Base-by-base conservation (phyloP, 345 rosid genomes). In the Turritis glabra region DNA sequence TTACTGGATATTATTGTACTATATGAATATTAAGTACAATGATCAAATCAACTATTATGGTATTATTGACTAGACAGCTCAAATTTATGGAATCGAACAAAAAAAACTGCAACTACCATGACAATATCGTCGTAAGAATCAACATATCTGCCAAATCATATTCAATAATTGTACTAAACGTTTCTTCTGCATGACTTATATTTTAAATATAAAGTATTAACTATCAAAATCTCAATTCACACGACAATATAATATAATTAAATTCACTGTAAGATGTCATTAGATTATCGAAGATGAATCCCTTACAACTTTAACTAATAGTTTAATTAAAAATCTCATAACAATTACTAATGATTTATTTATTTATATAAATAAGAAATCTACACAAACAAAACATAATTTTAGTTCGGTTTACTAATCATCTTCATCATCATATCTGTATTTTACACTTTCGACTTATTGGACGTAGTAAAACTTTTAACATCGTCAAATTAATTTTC, bases 31-130 rank as follows among this genome's bases (percentile, higher is more conserved):
- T 15, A 40, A 40, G 74, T 50, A 43, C 64, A 62, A 69, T 25
- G 25, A 63, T 54, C 71, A 69, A 33, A 62, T 63, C 64, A 53
- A 25, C 43, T 76, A 27, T 47, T 32, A 52, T 58, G 46, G 5
- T 58, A 55, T 25, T 32, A 54, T 55, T 77, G 65, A 54, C 35
- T 53, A 50, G 48, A 69, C 79, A 69, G 32, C 74, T 67, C 55
- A 17, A 46, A 18, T 68, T n/a, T n/a, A 32, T 30, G 37, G 18
- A 76, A 21, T 69, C 70, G 51, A 69, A 11, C 62, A 6, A 63
- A 33, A 17, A 17, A 46, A 40, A 8, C 2, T 52, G 38, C 65
- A 52, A 44, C 43, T 62, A 44, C 50, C 21, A 62, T 63, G 51
- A 53, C 27, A 69, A 35, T 64, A 48, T 58, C 41, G 74, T 40